These are phyloP conservation scores for Diaporthe destruens DNA, from an alignment of 2,329 filamentous ascomycete genomes.

Conservation along the genomic window DNA sequence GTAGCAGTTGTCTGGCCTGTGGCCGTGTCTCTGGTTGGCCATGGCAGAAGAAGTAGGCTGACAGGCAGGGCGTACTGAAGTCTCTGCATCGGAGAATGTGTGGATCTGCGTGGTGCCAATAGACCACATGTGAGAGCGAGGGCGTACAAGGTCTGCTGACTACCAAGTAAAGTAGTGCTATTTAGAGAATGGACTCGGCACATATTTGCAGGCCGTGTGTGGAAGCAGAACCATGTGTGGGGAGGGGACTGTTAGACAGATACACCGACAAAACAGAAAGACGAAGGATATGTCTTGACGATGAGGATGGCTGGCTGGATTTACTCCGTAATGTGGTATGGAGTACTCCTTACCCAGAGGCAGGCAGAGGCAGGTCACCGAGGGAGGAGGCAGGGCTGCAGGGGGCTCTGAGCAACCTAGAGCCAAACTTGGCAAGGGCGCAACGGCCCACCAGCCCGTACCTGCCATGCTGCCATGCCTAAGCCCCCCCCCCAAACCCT, in stretches of 20 bases:
- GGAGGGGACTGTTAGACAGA: neutral
- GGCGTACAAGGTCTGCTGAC: neutral
- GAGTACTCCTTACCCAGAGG: no score
- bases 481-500: neutral
- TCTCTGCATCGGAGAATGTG: neutral
- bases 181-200: neutral
- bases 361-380: no score
- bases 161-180: no score
- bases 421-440: slow-evolving; percentile 12
- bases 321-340: no score
- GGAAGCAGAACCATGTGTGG: neutral
- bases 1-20: slow-evolving; percentile 12
- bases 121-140: neutral
- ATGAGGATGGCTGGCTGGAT: slow-evolving; percentile 3
- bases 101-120: neutral
- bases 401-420: slow-evolving; percentile 8
- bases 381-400: slow-evolving; percentile 22
- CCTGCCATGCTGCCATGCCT: neutral
- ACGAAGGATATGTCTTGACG: neutral
- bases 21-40: slow-evolving; percentile 20
- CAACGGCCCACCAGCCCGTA: neutral
- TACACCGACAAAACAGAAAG: neutral
- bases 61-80: slow-evolving; percentile 4
- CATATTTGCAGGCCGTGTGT: neutral
- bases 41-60: slow-evolving; percentile 3